Percentiles rank a stretch among this genome's conserved stretches.
Evolutionary conservation across 2,329 filamentous ascomycete species (phyloP).

Genomic region (Juglanconis juglandina): DNA sequence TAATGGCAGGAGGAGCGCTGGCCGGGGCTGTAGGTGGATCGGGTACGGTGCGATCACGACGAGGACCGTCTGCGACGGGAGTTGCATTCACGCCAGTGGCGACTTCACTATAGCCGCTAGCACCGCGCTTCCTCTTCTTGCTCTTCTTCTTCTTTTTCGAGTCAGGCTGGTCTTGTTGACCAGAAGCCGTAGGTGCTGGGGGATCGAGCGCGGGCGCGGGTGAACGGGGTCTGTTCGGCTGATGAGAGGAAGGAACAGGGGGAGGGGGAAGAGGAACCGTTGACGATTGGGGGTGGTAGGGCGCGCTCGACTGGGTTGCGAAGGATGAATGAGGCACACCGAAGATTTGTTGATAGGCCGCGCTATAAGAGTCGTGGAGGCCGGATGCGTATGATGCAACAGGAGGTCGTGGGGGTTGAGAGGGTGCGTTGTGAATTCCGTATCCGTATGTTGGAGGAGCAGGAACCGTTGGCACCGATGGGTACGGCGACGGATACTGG

Average conservation of each 20-base stretch:
- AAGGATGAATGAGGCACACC: neutral
- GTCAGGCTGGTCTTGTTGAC: neutral
- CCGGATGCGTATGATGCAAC: neutral
- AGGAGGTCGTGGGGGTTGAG: neutral
- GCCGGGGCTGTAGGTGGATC: neutral
- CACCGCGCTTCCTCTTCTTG: neutral
- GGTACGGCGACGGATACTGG: neutral
- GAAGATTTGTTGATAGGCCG: neutral
- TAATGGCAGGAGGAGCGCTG: neutral
- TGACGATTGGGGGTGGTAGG: neutral
- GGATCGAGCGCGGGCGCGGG: too few relatives aligned
- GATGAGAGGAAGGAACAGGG: neutral
- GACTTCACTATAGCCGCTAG: neutral
- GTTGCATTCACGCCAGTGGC: neutral
- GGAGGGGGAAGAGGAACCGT: neutral
- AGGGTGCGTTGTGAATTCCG: too few relatives aligned
- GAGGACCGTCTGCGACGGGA: too few relatives aligned
- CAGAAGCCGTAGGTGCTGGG: neutral
- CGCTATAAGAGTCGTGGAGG: neutral
- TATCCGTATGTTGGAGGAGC: neutral
- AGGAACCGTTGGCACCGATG: neutral
- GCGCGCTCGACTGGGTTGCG: neutral
- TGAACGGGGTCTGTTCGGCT: too few relatives aligned
- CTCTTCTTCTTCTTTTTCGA: neutral
- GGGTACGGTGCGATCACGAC: neutral